Conservation (phyloP, 345 rosid species). For the Salix suchowensis region DNA sequence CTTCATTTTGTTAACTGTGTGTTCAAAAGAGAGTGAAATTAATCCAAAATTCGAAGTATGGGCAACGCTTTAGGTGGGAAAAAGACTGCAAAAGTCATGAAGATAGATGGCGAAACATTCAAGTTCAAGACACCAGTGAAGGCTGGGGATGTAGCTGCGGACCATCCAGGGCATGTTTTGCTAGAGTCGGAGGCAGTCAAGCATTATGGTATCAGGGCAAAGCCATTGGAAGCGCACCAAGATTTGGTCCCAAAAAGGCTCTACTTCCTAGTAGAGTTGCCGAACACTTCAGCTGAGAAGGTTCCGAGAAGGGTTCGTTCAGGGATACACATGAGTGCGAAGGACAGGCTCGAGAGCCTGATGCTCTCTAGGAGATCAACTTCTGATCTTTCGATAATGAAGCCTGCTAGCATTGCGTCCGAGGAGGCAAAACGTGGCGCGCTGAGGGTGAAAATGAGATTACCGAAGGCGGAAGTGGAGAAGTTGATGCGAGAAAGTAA, state of each 20-base stretch:
- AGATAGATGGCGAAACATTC: slow-evolving; percentile 71
- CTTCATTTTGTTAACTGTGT: not conserved
- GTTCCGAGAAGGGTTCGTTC: slow-evolving; percentile 71
- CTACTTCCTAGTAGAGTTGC: slow-evolving; percentile 77
- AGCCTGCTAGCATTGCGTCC: not conserved
- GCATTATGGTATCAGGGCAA: slow-evolving; percentile 69
- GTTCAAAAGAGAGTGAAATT: not conserved
- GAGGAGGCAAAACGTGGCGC: slow-evolving; percentile 19
- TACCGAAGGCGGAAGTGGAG: slow-evolving; percentile 69
- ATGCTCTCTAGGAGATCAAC: slow-evolving; percentile 73
- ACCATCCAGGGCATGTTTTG: slow-evolving; percentile 64
- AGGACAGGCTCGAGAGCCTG: slow-evolving; percentile 76
- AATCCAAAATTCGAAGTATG: slow-evolving; percentile 29
- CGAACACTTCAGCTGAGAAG: slow-evolving; percentile 35
- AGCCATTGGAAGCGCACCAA: slow-evolving; percentile 56
- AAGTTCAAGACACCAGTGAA: slow-evolving; percentile 75
- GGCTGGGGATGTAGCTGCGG: slow-evolving; percentile 65
- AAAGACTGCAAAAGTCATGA: slow-evolving; percentile 67
- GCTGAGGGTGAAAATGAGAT: slow-evolving; percentile 55
- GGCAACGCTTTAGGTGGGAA: slow-evolving; percentile 71
- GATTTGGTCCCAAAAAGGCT: slow-evolving; percentile 64
- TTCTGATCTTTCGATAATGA: slow-evolving; percentile 66
- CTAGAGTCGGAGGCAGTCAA: slow-evolving; percentile 76
- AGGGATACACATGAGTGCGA: slow-evolving; percentile 73
- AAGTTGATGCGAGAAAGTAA: slow-evolving; percentile 57